Percentiles rank a stretch among this genome's conserved stretches.
Evolutionary conservation across 2,329 filamentous ascomycete species (phyloP).

Genomic region (Fusarium sp.): DNA sequence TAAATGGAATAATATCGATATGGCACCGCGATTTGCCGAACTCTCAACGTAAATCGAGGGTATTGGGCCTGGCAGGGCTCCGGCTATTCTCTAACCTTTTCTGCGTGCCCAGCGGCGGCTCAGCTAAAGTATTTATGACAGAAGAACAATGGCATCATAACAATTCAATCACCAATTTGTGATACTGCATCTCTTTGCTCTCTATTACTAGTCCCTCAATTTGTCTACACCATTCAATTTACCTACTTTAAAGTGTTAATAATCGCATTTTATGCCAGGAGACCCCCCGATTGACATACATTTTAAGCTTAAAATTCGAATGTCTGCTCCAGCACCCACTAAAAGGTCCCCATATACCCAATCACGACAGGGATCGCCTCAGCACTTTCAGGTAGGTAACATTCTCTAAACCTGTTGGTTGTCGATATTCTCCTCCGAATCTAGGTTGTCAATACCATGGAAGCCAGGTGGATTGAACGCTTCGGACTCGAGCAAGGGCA

Average conservation of each 20-base stretch:
- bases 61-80: not conserved
- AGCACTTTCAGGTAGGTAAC: no score
- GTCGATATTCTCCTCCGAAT: no score
- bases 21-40: accelerated
- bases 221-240: accelerated
- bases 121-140: not conserved
- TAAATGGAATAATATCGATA: not conserved
- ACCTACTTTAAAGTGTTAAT: accelerated
- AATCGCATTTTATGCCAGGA: not conserved
- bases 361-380: no score
- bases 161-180: no score
- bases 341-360: not conserved
- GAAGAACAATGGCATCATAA: not conserved
- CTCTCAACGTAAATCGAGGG: accelerated
- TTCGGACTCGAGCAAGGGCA: no score
- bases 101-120: not conserved
- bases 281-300: no score
- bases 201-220: accelerated
- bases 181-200: not conserved
- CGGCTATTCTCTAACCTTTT: not conserved
- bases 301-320: not conserved
- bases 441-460: no score
- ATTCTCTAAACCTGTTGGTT: no score
- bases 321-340: not conserved
- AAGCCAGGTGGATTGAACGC: no score